These are phyloP conservation scores for Russula lepida DNA, from an alignment of 768 basidiomycete genomes.

Conservation along the genomic window DNA sequence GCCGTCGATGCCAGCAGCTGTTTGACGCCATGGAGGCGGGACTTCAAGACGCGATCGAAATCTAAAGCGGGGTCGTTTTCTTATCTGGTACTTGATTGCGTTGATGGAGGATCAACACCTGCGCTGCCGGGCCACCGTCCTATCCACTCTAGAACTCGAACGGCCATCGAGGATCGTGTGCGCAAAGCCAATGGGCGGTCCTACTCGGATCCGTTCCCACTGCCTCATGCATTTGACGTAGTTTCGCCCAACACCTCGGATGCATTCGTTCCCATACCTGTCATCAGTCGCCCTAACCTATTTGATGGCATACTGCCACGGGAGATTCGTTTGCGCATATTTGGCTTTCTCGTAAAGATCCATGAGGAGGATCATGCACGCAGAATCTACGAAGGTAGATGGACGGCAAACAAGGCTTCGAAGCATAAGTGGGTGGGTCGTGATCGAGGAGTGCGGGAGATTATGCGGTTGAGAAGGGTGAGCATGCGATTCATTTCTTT, in stretches of 20 bases:
- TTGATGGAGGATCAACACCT: neutral
- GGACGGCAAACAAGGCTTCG: constrained; percentile 56
- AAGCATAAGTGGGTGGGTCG: constrained; percentile 68
- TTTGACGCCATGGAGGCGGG: constrained; percentile 38
- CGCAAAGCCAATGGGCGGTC: constrained; percentile 49
- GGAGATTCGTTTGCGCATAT: constrained; percentile 57
- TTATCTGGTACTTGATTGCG: constrained; percentile 9
- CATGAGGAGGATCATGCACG: constrained; percentile 52
- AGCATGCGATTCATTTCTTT: constrained; percentile 25
- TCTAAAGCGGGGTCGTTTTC: constrained; percentile 18
- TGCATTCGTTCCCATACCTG: constrained; percentile 43
- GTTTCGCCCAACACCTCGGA: constrained; percentile 44
- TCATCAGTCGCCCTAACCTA: constrained; percentile 38
- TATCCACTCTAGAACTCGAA: constrained; percentile 14
- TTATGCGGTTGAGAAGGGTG: constrained; percentile 75
- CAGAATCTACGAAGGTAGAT: constrained; percentile 37
- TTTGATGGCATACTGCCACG: constrained; percentile 66
- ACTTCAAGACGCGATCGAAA: constrained; percentile 26
- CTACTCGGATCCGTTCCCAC: constrained; percentile 55
- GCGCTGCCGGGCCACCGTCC: constrained; percentile 16
- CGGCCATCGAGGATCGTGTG: constrained; percentile 20
- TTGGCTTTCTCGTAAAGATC: constrained; percentile 46
- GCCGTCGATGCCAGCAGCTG: constrained; percentile 30
- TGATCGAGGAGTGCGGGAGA: constrained; percentile 64
- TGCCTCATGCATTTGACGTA: constrained; percentile 40